These are phyloP conservation scores for Penicillium manginii DNA, from an alignment of 495 filamentous ascomycete species.

Conservation along the genomic window DNA sequence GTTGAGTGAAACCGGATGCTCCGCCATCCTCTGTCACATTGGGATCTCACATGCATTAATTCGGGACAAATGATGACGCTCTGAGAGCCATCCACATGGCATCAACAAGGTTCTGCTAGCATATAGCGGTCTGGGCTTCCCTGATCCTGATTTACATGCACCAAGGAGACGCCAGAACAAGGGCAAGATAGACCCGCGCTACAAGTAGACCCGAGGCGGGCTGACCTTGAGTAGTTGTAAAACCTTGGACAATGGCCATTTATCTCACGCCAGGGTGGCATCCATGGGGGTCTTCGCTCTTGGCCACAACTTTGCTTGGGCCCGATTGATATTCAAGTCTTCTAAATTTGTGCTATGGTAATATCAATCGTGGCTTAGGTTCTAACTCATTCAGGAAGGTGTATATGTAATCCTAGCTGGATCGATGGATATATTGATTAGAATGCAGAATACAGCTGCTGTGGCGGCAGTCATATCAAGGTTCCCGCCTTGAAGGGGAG, in stretches of 20 bases:
- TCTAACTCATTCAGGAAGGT: too few relatives aligned
- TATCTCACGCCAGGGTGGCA: not conserved
- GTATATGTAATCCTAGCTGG: too few relatives aligned
- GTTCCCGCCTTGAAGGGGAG: not conserved
- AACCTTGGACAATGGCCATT: not conserved
- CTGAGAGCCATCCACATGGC: constrained; percentile 14
- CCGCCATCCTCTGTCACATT: constrained; percentile 4
- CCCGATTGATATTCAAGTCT: too few relatives aligned
- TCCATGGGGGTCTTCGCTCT: not conserved
- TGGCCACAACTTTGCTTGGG: not conserved
- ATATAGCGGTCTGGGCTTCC: constrained; percentile 1
- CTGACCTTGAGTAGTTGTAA: not conserved
- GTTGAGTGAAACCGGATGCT: constrained; percentile 10
- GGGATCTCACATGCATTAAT: constrained; percentile 16
- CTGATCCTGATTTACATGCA: not conserved
- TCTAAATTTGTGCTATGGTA: too few relatives aligned
- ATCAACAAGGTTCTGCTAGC: constrained; percentile 10
- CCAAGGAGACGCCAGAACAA: constrained; percentile 3
- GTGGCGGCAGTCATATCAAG: too few relatives aligned
- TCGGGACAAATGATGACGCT: constrained; percentile 2
- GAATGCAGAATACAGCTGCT: too few relatives aligned
- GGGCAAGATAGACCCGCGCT: not conserved
- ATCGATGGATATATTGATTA: too few relatives aligned
- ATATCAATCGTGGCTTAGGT: too few relatives aligned
- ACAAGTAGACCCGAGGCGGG: not conserved